Evolutionary conservation across 495 filamentous ascomycete genomes (phyloP).

Genomic region (Aspergillus olivimuriae): DNA sequence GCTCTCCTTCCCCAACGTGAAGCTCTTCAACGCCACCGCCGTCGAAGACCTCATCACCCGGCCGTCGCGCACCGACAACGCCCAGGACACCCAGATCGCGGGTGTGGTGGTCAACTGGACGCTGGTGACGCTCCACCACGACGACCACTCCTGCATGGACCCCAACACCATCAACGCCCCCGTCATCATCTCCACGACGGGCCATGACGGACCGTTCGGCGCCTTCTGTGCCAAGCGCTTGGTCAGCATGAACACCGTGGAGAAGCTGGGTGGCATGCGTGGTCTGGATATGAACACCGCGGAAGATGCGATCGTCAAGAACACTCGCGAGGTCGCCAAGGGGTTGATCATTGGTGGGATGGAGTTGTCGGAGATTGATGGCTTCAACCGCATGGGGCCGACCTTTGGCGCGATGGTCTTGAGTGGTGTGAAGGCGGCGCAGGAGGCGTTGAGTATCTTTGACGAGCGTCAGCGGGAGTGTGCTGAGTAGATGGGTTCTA

Average conservation of each 20-base stretch:
- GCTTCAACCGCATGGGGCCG: conserved; percentile 77
- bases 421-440: conserved; percentile 79
- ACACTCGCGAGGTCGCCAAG: conserved; percentile 77
- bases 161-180: conserved; percentile 93
- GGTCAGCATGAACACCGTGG: conserved; percentile 71
- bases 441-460: conserved; percentile 72
- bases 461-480: conserved; percentile 65
- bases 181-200: conserved; percentile 77
- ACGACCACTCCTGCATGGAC: conserved; percentile 92
- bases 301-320: conserved; percentile 87
- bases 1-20: conserved; percentile 77
- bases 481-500: conserved; percentile 26
- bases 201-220: conserved; percentile 86
- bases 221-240: conserved; percentile 83
- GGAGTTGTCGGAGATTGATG: conserved; percentile 87
- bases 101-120: conserved; percentile 96
- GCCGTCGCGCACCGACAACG: conserved; percentile 29
- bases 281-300: conserved; percentile 85
- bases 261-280: conserved; percentile 84
- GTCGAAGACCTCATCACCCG: conserved; percentile 90
- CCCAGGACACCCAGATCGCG: conserved; percentile 58
- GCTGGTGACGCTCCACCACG: conserved; percentile 81
- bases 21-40: conserved; percentile 89
- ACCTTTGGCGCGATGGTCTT: conserved; percentile 82
- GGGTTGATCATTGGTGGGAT: conserved; percentile 89